phyloP scores from a whole-genome alignment of 1,284 basidiomycete species.

The Rhodofomes roseus region DNA sequence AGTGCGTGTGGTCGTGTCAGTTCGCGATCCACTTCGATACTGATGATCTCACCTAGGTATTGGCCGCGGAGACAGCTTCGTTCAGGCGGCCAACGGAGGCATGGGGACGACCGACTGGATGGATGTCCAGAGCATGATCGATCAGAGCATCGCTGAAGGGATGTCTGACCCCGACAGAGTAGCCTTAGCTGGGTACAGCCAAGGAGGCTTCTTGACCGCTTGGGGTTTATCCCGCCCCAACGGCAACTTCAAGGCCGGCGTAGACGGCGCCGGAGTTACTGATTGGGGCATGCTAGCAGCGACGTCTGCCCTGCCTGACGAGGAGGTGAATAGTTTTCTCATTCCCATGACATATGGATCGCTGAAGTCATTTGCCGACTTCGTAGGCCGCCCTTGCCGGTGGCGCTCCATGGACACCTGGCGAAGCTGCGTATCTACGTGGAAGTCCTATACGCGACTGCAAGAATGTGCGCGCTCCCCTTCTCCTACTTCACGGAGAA shows the following conservation, averaged over 20 bases:
- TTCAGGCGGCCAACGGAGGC: slow-evolving; percentile 5
- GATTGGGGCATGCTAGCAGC: slow-evolving; percentile 8
- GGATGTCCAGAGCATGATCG: slow-evolving; percentile 8
- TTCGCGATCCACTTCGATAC: neutral
- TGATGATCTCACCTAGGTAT: neutral
- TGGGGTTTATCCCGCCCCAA: slow-evolving; percentile 9
- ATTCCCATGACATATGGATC: neutral
- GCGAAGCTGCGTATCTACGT: neutral
- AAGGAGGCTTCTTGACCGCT: slow-evolving; percentile 9
- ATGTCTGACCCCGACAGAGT: slow-evolving; percentile 2
- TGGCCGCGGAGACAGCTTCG: slow-evolving; percentile 7
- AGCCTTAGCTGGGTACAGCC: slow-evolving; percentile 7
- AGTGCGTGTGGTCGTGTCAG: neutral
- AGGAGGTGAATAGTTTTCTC: slow-evolving; percentile 1
- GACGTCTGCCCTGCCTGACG: slow-evolving; percentile 5
- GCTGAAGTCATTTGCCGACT: neutral
- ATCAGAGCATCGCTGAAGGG: neutral
- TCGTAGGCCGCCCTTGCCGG: slow-evolving; percentile 4
- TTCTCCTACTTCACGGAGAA: slow-evolving; percentile 8
- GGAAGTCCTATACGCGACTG: slow-evolving; percentile 7
- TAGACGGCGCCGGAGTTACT: slow-evolving; percentile 5
- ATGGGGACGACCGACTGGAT: slow-evolving; percentile 9
- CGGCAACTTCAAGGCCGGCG: slow-evolving; percentile 6
- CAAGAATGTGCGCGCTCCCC: slow-evolving; percentile 2
- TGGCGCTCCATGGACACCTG: slow-evolving; percentile 3